Conservation (phyloP, 805 yeast genomes). For the Peterozyma xylosa region DNA sequence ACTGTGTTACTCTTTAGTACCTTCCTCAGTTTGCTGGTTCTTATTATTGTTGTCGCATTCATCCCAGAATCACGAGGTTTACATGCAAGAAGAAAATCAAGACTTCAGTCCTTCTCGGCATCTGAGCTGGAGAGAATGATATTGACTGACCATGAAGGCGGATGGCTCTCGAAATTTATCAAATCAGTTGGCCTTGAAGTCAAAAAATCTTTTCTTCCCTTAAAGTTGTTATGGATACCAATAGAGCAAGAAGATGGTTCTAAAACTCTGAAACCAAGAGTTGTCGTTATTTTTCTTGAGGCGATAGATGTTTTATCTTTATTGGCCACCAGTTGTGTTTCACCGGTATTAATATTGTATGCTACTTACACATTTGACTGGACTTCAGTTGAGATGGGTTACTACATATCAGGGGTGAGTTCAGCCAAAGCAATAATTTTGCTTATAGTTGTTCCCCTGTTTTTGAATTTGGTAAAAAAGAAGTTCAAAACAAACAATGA, state of each 20-base stretch:
- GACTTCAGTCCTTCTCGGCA: slow-evolving; percentile 17
- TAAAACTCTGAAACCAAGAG: slow-evolving; percentile 19
- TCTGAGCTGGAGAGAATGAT: neutral
- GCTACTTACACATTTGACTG: slow-evolving; percentile 39
- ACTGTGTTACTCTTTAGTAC: neutral
- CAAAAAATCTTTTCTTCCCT: slow-evolving; percentile 24
- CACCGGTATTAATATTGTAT: slow-evolving; percentile 33
- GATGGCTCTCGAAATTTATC: neutral
- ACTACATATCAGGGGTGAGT: slow-evolving; percentile 39
- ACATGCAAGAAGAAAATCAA: slow-evolving; percentile 37
- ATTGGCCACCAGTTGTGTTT: slow-evolving; percentile 23
- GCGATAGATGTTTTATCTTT: slow-evolving; percentile 30
- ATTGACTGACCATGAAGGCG: neutral
- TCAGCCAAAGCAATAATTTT: slow-evolving; percentile 36
- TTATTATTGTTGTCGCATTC: slow-evolving; percentile 21
- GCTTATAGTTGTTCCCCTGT: slow-evolving; percentile 36
- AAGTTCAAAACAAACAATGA: slow-evolving; percentile 22
- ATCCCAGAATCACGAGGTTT: slow-evolving; percentile 49
- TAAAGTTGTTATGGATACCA: slow-evolving; percentile 40
- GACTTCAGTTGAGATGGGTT: slow-evolving; percentile 42
- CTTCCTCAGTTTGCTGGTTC: slow-evolving; percentile 17
- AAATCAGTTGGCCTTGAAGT: neutral
- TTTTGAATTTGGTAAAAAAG: slow-evolving; percentile 25
- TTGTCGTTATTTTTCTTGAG: slow-evolving; percentile 31
- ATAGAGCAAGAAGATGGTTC: slow-evolving; percentile 12